These are phyloP conservation scores for Citrullus mucosospermus DNA, from an alignment of 306 rosid species.

Conservation along the genomic window DNA sequence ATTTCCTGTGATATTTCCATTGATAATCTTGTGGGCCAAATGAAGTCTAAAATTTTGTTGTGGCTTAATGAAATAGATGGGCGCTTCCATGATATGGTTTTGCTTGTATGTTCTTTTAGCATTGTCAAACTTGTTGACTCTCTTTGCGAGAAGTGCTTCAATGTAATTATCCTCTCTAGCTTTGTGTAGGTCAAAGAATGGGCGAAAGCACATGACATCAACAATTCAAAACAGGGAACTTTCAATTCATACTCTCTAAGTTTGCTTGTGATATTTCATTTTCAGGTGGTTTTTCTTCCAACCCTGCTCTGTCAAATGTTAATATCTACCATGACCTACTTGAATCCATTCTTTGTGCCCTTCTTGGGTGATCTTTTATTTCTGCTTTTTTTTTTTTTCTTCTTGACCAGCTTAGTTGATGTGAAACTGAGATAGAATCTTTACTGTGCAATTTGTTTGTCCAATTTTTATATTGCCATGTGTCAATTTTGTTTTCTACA, in stretches of 20 bases:
- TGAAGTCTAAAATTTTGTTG: constrained; percentile 63
- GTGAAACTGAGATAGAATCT: not conserved
- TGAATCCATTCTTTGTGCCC: not conserved
- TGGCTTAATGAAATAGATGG: constrained; percentile 62
- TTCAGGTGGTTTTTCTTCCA: constrained; percentile 53
- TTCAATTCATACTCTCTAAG: constrained; percentile 85
- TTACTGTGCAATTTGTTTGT: not conserved
- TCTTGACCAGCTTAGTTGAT: not conserved
- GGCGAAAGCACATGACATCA: constrained; percentile 80
- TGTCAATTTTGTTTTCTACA: not conserved
- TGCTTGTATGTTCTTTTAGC: constrained; percentile 53
- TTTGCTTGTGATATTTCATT: constrained; percentile 79
- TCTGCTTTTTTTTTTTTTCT: not conserved
- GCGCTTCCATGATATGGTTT: constrained; percentile 74
- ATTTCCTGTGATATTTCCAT: constrained; percentile 88
- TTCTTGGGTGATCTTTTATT: not conserved
- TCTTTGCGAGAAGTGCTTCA: constrained; percentile 13
- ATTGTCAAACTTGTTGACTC: not conserved
- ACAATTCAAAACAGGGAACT: constrained; percentile 56
- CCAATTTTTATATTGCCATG: not conserved
- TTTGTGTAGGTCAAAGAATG: constrained; percentile 88
- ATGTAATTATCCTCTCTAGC: constrained; percentile 19
- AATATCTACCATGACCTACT: not conserved
- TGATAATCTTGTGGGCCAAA: constrained; percentile 62
- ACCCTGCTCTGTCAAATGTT: not conserved